Evolutionary conservation across 495 filamentous ascomycete genomes (phyloP), one percentile per base, ranked within the genome.

Genomic region (Aspergillus mulundensis): DNA sequence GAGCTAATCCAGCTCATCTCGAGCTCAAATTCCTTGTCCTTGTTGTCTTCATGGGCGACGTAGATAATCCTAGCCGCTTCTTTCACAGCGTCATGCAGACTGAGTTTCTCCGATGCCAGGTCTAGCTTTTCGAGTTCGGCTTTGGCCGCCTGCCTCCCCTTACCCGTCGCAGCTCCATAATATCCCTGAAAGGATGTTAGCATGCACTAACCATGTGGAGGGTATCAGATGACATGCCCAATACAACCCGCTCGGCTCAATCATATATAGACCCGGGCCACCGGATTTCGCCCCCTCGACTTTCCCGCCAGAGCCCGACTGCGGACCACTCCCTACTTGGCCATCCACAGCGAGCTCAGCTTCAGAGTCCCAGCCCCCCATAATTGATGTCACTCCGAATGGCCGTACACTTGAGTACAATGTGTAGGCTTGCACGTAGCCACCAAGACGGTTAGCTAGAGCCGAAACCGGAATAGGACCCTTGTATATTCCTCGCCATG

Each of bases 1-100:
- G 80, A 83, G 71, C 89, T 95, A 61, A 97, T 86, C 94, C 94
- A 98, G 58, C 88, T 91, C 94, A 98, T 96, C 79, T 98, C 94
- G 32, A 98, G 77, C 81, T 98, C 95, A 62, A 97, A 97, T 30
- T 98, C 95, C 78, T 97, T 98, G 73, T 98, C 94, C 69, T 89
- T 88, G 81, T 89, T 96, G 66, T 98, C 94, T 67, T 96, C 91
- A 69, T 98, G 94, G 46, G 94, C 91, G 48, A 95, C 83, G 70
- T 96, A 92, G 71, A 98, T 96, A 63, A 98, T 97, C 41, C 90
- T 78, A 53, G 94, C 94, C 18, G 94, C 94, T 77, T 97, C 91
- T 78, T 95, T 97, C 60, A 97, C 91, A 28, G 86, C 94, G 66
- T 96, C 85, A 62, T 84, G 74, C 16, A 98, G 79, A 50, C 84